Conservation (phyloP, 345 rosid species). For the Bretschneidera sinensis region DNA sequence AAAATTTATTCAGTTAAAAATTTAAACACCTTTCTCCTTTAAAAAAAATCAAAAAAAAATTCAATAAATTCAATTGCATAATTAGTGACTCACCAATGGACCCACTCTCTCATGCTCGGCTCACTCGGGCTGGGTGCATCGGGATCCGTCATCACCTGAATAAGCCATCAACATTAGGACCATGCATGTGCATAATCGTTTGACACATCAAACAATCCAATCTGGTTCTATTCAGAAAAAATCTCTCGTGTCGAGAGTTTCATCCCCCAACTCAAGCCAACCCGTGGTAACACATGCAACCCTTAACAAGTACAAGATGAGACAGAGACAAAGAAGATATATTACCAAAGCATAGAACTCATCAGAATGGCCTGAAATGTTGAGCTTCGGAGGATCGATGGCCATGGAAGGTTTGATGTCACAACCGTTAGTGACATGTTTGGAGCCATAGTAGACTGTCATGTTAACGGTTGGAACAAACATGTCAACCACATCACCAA, state of each 20-base stretch:
- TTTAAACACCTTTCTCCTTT: no score
- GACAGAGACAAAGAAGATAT: background rate
- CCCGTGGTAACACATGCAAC: no score
- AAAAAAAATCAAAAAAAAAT: background rate
- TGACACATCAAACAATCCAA: background rate
- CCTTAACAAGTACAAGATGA: background rate
- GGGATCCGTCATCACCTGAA: conserved; percentile 86
- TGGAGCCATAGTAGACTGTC: conserved; percentile 62
- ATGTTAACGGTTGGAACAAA: conserved; percentile 58
- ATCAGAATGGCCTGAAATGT: conserved; percentile 54
- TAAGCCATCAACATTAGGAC: conserved; percentile 1
- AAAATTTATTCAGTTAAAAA: no score
- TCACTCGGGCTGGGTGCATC: conserved; percentile 97
- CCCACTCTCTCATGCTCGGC: conserved; percentile 82
- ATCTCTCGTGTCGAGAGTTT: no score
- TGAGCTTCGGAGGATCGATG: conserved; percentile 48
- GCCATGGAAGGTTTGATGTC: conserved; percentile 81
- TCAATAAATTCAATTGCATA: background rate
- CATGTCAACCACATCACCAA: conserved; percentile 86
- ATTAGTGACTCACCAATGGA: conserved; percentile 57
- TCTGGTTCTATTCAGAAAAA: no score
- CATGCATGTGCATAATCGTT: background rate
- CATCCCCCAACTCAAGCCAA: no score
- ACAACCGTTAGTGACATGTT: conserved; percentile 76
- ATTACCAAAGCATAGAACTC: conserved; percentile 67